Base-by-base conservation (phyloP, 1,284 basidiomycete genomes). In the Cutaneotrichosporon dermatis region DNA sequence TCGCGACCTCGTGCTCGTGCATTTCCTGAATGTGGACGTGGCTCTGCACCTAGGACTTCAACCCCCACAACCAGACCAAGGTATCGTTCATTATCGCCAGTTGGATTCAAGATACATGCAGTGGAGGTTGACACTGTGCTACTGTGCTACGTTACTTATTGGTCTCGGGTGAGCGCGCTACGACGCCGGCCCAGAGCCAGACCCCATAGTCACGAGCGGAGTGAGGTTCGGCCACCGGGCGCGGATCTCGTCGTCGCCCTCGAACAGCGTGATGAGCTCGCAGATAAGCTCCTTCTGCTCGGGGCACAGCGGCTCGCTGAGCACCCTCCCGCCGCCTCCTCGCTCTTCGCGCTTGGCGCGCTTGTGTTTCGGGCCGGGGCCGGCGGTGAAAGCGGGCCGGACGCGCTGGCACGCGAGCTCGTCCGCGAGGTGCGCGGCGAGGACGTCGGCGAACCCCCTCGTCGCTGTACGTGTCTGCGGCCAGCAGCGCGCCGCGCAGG, bases 361-460 rank as follows among this genome's bases (percentile, higher is more conserved):
- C 25, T 25, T 25, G 25, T 25, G 25, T 25, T 25, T 25, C 25
- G 25, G 25, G 25, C 25, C 25, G 25, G 25, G 25, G 25, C 25
- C 25, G 25, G 25, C 6, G 3, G 25, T 43, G 4, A 7, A 37
- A 1, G 51, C 57, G 4, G 57, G 55, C 0, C 63, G 57, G 1
- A 48, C 34, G 13, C 62, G 52, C 46, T 69, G 66, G 55, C 59
- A 65, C 12, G 54, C 56, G 33, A 73, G 50, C 55, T 73, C 71
- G 5, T 69, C 65, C 4, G 66, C 49, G 6, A 73, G 41, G 40
- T 63, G 59, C 5, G 51, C 8, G 4, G 61, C 64, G 2, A 65
- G 59, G 9, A 16, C 15, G 45, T 63, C 55, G 1, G 63, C 57
- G 3, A 65, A n/a, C 3, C 51, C 46, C 46, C 44, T 58, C 52